Percentiles rank a stretch among this genome's conserved stretches.
Conservation (phyloP, 371 early-diverging fungal species). For the Vittaforma corneae region DNA sequence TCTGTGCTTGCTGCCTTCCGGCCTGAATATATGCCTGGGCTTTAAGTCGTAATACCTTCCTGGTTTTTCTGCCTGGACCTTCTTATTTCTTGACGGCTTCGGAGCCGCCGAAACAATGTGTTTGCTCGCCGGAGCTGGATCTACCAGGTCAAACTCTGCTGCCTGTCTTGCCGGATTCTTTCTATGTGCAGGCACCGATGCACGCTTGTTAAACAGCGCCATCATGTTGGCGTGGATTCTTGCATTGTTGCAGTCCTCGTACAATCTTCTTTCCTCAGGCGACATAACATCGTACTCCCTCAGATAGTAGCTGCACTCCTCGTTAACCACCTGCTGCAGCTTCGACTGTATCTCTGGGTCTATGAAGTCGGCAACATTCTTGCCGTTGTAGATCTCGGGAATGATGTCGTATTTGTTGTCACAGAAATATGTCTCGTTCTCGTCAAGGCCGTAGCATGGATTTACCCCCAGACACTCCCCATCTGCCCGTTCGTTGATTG, state of each 20-base stretch:
- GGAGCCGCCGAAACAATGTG: conserved; percentile 17
- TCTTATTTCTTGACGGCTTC: conserved; percentile 24
- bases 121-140: conserved; percentile 5
- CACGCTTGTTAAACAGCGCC: conserved; percentile 18
- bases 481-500: conserved; percentile 7
- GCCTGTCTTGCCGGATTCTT: conserved; percentile 14
- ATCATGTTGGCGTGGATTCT: conserved; percentile 29
- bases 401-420: conserved; percentile 94
- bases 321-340: conserved; percentile 80
- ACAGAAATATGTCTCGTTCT: conserved; percentile 25
- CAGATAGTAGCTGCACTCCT: conserved; percentile 66
- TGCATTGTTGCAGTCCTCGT: conserved; percentile 39
- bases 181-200: conserved; percentile 5
- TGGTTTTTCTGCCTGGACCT: conserved; percentile 16
- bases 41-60: conserved; percentile 30
- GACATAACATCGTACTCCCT: conserved; percentile 47
- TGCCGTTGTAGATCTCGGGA: conserved; percentile 97
- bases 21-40: conserved; percentile 38
- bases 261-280: conserved; percentile 45
- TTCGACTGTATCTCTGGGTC: conserved; percentile 74
- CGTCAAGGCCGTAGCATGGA: conserved; percentile 32
- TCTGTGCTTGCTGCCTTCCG: conserved; percentile 15
- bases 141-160: background rate
- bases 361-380: conserved; percentile 95
- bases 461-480: conserved; percentile 18